phyloP scores from a whole-genome alignment of 306 rosid species.

The Pachyrhizus erosus region DNA sequence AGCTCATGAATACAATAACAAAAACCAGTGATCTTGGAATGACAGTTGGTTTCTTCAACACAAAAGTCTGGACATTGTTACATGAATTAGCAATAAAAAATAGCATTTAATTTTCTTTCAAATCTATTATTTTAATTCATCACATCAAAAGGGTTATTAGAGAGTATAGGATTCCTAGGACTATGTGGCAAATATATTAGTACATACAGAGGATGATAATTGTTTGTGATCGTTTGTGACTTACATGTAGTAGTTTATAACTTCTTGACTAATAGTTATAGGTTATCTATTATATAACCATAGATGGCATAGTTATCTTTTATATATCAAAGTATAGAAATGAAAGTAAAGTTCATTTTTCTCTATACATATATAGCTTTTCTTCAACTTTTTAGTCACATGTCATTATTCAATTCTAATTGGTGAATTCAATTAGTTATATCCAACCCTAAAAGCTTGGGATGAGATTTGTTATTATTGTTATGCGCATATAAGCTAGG shows the following conservation, averaged over 20 bases:
- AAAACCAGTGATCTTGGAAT: constrained; percentile 69
- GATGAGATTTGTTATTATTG: neutral
- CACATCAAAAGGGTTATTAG: neutral
- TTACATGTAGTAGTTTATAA: neutral
- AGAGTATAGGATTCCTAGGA: neutral
- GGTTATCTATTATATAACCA: neutral
- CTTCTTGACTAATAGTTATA: neutral
- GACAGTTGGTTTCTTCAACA: constrained; percentile 66
- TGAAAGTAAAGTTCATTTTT: neutral
- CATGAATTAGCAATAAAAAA: neutral
- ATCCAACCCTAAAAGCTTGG: neutral
- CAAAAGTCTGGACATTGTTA: constrained; percentile 61
- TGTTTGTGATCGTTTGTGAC: neutral
- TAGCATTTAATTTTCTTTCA: neutral
- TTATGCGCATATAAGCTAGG: neutral
- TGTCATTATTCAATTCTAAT: neutral
- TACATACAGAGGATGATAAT: neutral
- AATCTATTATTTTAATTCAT: neutral
- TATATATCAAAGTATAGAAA: neutral
- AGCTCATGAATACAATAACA: constrained; percentile 80
- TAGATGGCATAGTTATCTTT: neutral
- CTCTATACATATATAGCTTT: neutral
- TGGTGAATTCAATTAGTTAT: neutral
- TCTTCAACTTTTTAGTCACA: neutral
- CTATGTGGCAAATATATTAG: neutral